Conservation (phyloP, 208 protist genomes). For the Leishmania tropica region DNA sequence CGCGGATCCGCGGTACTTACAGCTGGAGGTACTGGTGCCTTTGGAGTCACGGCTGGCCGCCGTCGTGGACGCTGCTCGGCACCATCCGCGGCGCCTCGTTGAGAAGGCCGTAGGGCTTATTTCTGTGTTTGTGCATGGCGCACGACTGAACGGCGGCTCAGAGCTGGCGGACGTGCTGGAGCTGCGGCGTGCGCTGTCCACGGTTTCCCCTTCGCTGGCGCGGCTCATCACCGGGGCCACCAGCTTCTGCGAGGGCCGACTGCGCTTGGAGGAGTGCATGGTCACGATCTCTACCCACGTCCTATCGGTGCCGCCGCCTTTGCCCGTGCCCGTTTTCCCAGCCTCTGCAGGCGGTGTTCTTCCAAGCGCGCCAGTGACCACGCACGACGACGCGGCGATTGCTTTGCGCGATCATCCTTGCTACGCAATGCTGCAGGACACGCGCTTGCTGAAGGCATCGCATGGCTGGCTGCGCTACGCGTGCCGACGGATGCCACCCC, state of each 20-base stretch:
- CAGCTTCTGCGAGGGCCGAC: constrained; percentile 5
- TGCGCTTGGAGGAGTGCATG: constrained; percentile 26
- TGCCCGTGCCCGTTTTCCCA: not conserved
- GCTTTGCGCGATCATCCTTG: not conserved
- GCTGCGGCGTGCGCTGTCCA: constrained; percentile 15
- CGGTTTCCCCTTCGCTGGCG: constrained; percentile 11
- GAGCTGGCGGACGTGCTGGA: constrained; percentile 10
- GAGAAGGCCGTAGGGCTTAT: constrained; percentile 6
- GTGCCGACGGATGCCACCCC: constrained; percentile 19
- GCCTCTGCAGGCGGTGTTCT: not conserved
- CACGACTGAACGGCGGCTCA: not conserved
- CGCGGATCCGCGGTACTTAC: constrained; percentile 23
- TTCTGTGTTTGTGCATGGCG: not conserved
- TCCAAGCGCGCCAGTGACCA: not conserved
- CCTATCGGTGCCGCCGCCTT: constrained; percentile 19
- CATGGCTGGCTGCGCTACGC: constrained; percentile 32
- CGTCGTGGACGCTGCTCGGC: constrained; percentile 21
- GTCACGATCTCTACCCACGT: constrained; percentile 17
- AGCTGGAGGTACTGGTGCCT: constrained; percentile 26
- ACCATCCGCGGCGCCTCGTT: constrained; percentile 19
- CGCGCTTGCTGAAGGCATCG: constrained; percentile 18
- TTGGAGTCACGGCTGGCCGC: constrained; percentile 18
- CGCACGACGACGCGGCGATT: no score
- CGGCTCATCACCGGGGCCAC: constrained; percentile 29
- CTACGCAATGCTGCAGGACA: constrained; percentile 6